phyloP scores from a whole-genome alignment of 2,329 filamentous ascomycete species.

The Trichoderma sp. region DNA sequence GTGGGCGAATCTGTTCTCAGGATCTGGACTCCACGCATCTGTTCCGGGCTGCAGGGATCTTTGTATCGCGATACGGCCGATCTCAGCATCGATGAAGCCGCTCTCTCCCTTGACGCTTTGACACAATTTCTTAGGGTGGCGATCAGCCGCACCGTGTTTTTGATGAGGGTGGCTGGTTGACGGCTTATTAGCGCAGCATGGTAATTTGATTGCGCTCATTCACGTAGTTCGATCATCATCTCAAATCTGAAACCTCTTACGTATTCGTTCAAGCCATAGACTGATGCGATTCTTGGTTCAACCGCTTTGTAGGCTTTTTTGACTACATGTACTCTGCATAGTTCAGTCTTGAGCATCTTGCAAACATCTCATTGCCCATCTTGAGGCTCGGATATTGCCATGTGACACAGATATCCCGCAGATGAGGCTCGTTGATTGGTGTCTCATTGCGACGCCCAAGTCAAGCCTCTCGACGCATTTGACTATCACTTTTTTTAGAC shows the following conservation, averaged over 20 bases:
- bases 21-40: not conserved
- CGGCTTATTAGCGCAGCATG: not conserved
- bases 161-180: not conserved
- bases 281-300: not conserved
- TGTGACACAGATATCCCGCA: not conserved
- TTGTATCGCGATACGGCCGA: not conserved
- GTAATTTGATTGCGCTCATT: not conserved
- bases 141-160: not conserved
- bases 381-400: not conserved
- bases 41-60: not conserved
- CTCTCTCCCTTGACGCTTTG: slow-evolving; percentile 5
- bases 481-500: not conserved
- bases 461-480: not conserved
- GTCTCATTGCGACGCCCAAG: not conserved
- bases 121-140: not conserved
- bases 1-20: not conserved
- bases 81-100: not conserved
- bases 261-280: not conserved
- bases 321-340: not conserved
- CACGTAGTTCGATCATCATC: not conserved
- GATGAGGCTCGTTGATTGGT: not conserved
- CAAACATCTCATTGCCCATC: too few species aligned
- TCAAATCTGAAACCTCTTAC: not conserved
- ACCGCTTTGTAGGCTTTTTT: not conserved
- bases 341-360: not conserved